Evolutionary conservation across 2,329 filamentous ascomycete species (phyloP).

Genomic region (Teratosphaeria nubilosa): DNA sequence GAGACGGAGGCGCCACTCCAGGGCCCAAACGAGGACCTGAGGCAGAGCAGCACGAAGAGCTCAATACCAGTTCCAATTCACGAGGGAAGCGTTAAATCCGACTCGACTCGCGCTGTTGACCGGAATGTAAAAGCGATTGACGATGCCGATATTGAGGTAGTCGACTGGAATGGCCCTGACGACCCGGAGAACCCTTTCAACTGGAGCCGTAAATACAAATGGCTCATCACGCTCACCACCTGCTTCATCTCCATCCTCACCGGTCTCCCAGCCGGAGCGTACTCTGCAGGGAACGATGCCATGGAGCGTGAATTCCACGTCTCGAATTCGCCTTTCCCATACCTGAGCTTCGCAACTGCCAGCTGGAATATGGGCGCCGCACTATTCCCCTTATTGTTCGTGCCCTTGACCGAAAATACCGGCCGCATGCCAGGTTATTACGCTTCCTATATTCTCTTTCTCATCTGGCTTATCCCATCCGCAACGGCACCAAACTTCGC

Average conservation of each 20-base stretch:
- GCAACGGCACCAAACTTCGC: constrained; percentile 19
- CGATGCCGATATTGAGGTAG: constrained; percentile 34
- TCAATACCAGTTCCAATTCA: neutral
- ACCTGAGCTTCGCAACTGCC: constrained; percentile 20
- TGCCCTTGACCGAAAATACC: constrained; percentile 23
- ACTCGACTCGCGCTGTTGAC: neutral
- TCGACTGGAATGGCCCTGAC: constrained; percentile 50
- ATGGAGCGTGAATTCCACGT: constrained; percentile 17
- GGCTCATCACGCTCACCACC: constrained; percentile 16
- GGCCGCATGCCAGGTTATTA: constrained; percentile 21
- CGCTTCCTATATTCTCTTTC: constrained; percentile 19
- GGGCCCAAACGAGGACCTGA: neutral
- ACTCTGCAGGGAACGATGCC: constrained; percentile 15
- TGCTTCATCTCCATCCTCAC: constrained; percentile 19
- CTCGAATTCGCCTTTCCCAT: constrained; percentile 18
- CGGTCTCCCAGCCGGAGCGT: constrained; percentile 20
- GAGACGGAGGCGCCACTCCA: neutral
- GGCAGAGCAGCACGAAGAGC: neutral
- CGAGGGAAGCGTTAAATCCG: neutral
- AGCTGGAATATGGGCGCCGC: constrained; percentile 26
- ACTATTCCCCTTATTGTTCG: constrained; percentile 20
- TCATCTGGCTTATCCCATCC: constrained; percentile 20
- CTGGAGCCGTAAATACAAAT: constrained; percentile 20
- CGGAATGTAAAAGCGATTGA: neutral
- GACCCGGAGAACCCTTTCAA: constrained; percentile 47